Percentiles rank a stretch among this genome's conserved stretches.
Evolutionary conservation across 2,329 filamentous ascomycete genomes (phyloP).

Genomic region (Hortaea sp.): DNA sequence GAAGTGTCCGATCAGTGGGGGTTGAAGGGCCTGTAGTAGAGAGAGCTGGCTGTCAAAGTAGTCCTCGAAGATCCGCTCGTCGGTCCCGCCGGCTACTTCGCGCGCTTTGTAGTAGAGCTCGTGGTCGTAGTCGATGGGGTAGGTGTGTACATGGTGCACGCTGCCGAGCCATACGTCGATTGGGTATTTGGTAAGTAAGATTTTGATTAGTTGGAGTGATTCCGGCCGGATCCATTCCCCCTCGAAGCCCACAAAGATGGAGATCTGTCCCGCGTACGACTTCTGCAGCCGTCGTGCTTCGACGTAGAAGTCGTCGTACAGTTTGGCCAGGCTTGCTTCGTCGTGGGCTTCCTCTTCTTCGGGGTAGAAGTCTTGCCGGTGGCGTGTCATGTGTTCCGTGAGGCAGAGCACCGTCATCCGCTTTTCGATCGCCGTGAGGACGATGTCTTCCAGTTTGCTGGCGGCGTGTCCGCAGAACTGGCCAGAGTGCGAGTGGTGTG

Average conservation of each 20-base stretch:
- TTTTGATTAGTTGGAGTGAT: slow-evolving; percentile 49
- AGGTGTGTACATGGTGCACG: slow-evolving; percentile 75
- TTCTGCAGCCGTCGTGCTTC: slow-evolving; percentile 65
- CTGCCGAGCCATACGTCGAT: slow-evolving; percentile 91
- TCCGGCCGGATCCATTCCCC: slow-evolving; percentile 77
- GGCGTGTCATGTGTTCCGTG: slow-evolving; percentile 91
- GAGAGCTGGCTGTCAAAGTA: slow-evolving; percentile 83
- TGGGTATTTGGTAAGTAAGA: slow-evolving; percentile 48
- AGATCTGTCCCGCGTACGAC: slow-evolving; percentile 60
- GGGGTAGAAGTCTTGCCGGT: slow-evolving; percentile 73
- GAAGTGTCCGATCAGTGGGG: slow-evolving; percentile 83
- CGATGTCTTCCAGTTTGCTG: slow-evolving; percentile 71
- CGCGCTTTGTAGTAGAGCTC: slow-evolving; percentile 57
- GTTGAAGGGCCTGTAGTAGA: slow-evolving; percentile 64
- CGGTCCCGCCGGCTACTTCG: slow-evolving; percentile 46
- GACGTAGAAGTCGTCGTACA: slow-evolving; percentile 61
- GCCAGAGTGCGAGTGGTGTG: slow-evolving; percentile 95
- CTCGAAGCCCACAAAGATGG: slow-evolving; percentile 83
- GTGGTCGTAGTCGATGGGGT: slow-evolving; percentile 81
- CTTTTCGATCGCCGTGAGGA: slow-evolving; percentile 65
- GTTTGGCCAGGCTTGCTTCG: slow-evolving; percentile 35
- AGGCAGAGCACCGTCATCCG: slow-evolving; percentile 77
- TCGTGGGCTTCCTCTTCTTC: slow-evolving; percentile 52
- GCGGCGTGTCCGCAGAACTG: slow-evolving; percentile 93
- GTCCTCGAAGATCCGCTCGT: slow-evolving; percentile 64